Evolutionary conservation across 2,329 filamentous ascomycete species (phyloP).

Genomic region (Diaporthe citriasiana): DNA sequence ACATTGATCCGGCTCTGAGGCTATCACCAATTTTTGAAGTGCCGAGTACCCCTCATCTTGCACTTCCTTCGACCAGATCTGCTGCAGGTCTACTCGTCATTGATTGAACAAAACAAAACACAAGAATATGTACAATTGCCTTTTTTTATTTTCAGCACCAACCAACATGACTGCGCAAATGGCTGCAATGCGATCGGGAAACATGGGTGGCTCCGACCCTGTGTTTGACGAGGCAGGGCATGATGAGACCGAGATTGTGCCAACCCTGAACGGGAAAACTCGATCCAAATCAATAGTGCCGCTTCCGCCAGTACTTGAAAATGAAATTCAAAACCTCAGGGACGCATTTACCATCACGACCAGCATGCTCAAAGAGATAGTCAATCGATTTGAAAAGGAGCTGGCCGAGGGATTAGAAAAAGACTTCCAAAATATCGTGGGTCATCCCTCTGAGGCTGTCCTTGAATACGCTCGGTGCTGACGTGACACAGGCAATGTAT

Average conservation of each 20-base stretch:
- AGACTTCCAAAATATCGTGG: conserved; percentile 35
- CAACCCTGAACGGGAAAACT: background rate
- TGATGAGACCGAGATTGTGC: background rate
- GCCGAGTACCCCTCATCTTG: background rate
- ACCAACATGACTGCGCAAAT: background rate
- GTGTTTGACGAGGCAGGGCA: background rate
- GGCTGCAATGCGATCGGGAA: background rate
- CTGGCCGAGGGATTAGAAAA: conserved; percentile 35
- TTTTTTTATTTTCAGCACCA: background rate
- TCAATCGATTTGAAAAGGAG: conserved; percentile 29
- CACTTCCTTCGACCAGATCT: background rate
- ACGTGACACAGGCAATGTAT: conserved; percentile 36
- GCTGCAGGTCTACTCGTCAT: conserved; percentile 4
- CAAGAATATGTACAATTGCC: background rate
- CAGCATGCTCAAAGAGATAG: conserved; percentile 33
- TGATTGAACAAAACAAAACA: background rate
- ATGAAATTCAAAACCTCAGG: conserved; percentile 14
- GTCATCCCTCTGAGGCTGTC: background rate
- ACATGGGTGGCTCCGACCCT: background rate
- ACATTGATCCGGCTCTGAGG: background rate
- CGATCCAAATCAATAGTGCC: background rate
- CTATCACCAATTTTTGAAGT: background rate
- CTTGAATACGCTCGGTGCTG: background rate
- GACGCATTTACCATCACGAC: conserved; percentile 33
- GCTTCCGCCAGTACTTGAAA: conserved; percentile 23